Evolutionary conservation across 2,329 filamentous ascomycete genomes (phyloP).

Genomic region (Phyllosticta ampelicida): DNA sequence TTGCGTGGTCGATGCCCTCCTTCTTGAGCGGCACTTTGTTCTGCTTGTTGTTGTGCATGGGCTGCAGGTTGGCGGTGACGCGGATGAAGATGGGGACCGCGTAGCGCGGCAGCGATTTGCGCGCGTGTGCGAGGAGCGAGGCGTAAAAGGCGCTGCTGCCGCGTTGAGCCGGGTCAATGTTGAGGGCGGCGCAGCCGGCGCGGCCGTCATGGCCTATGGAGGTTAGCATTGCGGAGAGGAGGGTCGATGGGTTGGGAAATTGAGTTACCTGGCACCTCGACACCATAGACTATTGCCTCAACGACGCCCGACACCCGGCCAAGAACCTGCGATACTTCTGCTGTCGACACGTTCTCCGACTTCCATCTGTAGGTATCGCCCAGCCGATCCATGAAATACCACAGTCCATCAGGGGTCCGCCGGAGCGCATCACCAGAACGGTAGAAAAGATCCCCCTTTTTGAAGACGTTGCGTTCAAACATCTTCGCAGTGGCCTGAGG

Average conservation of each 20-base stretch:
- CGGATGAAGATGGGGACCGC: constrained; percentile 66
- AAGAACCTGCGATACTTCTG: constrained; percentile 37
- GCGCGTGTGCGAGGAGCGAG: constrained; percentile 32
- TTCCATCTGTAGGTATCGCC: constrained; percentile 43
- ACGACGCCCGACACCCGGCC: constrained; percentile 34
- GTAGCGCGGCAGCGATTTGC: constrained; percentile 55
- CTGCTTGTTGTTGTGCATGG: constrained; percentile 71
- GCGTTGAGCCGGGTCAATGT: not conserved
- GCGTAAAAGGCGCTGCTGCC: not conserved
- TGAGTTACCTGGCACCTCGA: constrained; percentile 33
- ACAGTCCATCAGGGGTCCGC: constrained; percentile 34
- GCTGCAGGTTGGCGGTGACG: constrained; percentile 46
- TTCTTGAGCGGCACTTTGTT: constrained; percentile 61
- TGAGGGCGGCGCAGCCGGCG: constrained; percentile 40
- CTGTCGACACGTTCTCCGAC: constrained; percentile 38
- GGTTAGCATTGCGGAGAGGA: constrained; percentile 54
- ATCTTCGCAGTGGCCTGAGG: constrained; percentile 52
- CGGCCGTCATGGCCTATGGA: constrained; percentile 37
- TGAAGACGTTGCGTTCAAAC: constrained; percentile 37
- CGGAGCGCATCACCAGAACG: constrained; percentile 39
- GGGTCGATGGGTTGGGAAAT: constrained; percentile 35
- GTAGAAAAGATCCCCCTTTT: constrained; percentile 38
- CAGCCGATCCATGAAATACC: constrained; percentile 40
- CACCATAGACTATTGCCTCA: constrained; percentile 41
- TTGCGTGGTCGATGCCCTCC: constrained; percentile 53